phyloP scores from a whole-genome alignment of 345 rosid species.

The Euclidium syriacum region DNA sequence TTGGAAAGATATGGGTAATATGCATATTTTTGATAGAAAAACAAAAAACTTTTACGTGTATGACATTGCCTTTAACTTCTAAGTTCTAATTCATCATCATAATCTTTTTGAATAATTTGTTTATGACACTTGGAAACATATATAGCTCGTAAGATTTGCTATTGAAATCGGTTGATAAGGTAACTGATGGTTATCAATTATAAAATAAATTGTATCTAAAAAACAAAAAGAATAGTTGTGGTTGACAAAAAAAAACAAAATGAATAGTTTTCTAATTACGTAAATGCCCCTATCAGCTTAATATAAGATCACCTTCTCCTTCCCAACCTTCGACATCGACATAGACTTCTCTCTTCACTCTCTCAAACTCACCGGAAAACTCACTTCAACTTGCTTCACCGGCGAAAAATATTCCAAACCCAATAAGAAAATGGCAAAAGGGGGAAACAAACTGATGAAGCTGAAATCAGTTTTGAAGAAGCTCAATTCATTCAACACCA shows the following conservation, averaged over 20 bases:
- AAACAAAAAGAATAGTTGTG: neutral
- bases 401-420: neutral
- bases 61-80: conserved; percentile 7
- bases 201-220: neutral
- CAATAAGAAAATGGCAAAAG: conserved; percentile 51
- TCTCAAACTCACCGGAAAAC: conserved; percentile 12
- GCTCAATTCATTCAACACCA: conserved; percentile 72
- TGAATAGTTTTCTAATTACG: neutral
- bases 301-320: conserved; percentile 7
- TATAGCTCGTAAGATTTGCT: neutral
- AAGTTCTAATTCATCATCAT: conserved; percentile 23
- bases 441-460: conserved; percentile 65
- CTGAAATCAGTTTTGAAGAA: conserved; percentile 83
- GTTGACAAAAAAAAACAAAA: neutral
- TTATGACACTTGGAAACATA: conserved; percentile 5
- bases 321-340: conserved; percentile 3
- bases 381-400: conserved; percentile 6
- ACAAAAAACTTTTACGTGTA: neutral
- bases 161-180: neutral
- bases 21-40: neutral
- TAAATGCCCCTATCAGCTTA: conserved; percentile 8
- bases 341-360: neutral
- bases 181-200: neutral
- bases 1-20: conserved; percentile 5
- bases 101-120: conserved; percentile 8